A percentile compares a stretch with the other conserved stretches of the same genome.
These are phyloP conservation scores for Dryas drummondii DNA, from an alignment of 306 rosid species.

Conservation along the genomic window DNA sequence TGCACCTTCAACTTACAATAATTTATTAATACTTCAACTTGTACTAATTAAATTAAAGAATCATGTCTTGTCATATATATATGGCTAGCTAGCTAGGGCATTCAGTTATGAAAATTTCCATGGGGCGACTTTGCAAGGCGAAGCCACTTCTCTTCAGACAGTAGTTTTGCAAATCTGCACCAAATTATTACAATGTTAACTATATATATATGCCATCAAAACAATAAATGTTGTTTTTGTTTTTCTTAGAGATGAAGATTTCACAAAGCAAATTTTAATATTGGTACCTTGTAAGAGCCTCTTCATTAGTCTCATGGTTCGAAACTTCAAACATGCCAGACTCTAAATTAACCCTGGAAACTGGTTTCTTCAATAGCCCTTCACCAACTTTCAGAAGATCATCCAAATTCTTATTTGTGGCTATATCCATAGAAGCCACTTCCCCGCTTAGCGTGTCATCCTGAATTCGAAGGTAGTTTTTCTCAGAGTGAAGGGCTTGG, in stretches of 20 bases:
- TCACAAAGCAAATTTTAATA: too few species aligned
- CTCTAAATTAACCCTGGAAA: slow-evolving; percentile 34
- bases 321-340: slow-evolving; percentile 34
- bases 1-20: too few species aligned
- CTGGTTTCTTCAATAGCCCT: slow-evolving; percentile 33
- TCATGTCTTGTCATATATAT: not conserved
- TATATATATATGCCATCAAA: not conserved
- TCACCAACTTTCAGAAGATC: slow-evolving; percentile 48
- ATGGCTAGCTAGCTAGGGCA: not conserved
- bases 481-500: slow-evolving; percentile 43
- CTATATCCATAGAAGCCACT: slow-evolving; percentile 31
- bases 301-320: slow-evolving; percentile 38
- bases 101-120: not conserved
- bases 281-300: slow-evolving; percentile 49
- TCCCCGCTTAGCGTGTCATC: slow-evolving; percentile 45
- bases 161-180: slow-evolving; percentile 49
- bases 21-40: too few species aligned
- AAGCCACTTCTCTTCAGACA: slow-evolving; percentile 48
- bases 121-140: slow-evolving; percentile 47
- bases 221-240: not conserved
- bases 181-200: not conserved
- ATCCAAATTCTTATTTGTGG: slow-evolving; percentile 37
- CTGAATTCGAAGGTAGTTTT: slow-evolving; percentile 50
- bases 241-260: not conserved
- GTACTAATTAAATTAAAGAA: too few species aligned